Evolutionary conservation across 768 basidiomycete species (phyloP), one percentile per base, ranked within the genome.

Genomic region (Mycena metata): DNA sequence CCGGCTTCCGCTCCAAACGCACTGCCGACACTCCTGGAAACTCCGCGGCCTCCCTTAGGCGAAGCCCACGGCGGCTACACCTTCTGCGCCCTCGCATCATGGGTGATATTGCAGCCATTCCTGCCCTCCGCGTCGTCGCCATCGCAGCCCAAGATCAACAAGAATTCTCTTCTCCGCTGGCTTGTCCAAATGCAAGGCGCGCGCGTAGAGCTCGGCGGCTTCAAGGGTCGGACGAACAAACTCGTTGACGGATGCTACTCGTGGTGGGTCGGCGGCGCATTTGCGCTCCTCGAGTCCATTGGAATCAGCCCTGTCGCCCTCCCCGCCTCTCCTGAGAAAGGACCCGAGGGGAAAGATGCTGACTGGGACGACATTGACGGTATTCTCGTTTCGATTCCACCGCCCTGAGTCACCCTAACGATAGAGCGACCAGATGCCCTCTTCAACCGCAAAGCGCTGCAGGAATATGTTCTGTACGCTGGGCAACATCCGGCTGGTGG

Each of bases 31-130:
- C 76, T 84, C 23, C 78, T 88, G 46, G 72, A 79, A 3, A 76
- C 78, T 3, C 86, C 90, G 1, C 86, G 91, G 0, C 93, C 96
- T 0, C 84, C 92, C 0, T 89, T 98, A 23, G 97, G 97, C 12
- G 98, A 99, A 79, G 96, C 98, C 0, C 98, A 99, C 71, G 98
- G 98, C 9, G 98, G 98, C 0, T 99, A 99, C 80, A 95, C 97
- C 0, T 98, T 95, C 78, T 99, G 98, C 76, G 89, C 95, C 10
- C 83, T 96, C 30, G 95, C 95, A 0, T 89, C 92, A 19, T 94
- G 95, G 90, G 84, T 93, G 30, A 83, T 98, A 64, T 81, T 98
- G 1, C 86, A 86, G 59, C 90, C 92, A 0, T 88, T 87, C 74
- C 72, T 87, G 8, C 70, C 77, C 7, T 60, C 71, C 11, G 36